Conservation (phyloP, 495 filamentous ascomycete genomes). For the Pyrenopolyporus hunteri region DNA sequence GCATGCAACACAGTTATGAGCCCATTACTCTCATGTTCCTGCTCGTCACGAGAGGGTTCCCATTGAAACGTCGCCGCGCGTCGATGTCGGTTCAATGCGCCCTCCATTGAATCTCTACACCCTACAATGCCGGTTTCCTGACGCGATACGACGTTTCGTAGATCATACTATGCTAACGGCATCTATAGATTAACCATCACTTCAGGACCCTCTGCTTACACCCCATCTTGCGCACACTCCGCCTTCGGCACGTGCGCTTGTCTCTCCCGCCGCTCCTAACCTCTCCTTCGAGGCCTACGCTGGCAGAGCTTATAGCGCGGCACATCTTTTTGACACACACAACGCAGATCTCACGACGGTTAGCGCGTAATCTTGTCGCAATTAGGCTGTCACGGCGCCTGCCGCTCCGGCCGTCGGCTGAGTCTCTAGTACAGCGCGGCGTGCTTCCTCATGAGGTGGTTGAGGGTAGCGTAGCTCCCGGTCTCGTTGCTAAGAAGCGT, state of each 20-base stretch:
- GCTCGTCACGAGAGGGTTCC: background rate
- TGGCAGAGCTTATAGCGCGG: slow-evolving; percentile 56
- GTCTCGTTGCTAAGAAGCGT: slow-evolving; percentile 52
- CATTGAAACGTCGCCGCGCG: slow-evolving; percentile 12
- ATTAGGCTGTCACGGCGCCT: slow-evolving; percentile 55
- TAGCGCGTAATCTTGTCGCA: slow-evolving; percentile 58
- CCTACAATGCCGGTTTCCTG: slow-evolving; percentile 6
- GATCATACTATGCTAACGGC: slow-evolving; percentile 23
- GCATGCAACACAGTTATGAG: slow-evolving; percentile 34
- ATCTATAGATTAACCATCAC: slow-evolving; percentile 58
- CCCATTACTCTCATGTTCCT: slow-evolving; percentile 31
- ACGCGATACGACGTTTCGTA: slow-evolving; percentile 12
- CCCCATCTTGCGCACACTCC: slow-evolving; percentile 61
- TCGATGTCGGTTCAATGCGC: slow-evolving; percentile 23
- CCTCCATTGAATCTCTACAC: slow-evolving; percentile 3
- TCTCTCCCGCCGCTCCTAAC: slow-evolving; percentile 55
- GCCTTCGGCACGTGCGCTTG: slow-evolving; percentile 57
- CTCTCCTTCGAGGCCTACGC: slow-evolving; percentile 58
- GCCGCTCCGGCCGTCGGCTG: slow-evolving; percentile 51
- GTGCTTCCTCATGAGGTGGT: slow-evolving; percentile 56
- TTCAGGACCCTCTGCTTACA: slow-evolving; percentile 60
- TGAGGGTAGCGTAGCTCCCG: slow-evolving; percentile 43
- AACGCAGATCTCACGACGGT: slow-evolving; percentile 57
- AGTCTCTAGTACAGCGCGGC: slow-evolving; percentile 51
- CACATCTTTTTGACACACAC: slow-evolving; percentile 66